Percentiles rank a stretch among this genome's conserved stretches.
Conservation (phyloP, 352 stramenopile species). For the Globisporangium orthogonon region DNA sequence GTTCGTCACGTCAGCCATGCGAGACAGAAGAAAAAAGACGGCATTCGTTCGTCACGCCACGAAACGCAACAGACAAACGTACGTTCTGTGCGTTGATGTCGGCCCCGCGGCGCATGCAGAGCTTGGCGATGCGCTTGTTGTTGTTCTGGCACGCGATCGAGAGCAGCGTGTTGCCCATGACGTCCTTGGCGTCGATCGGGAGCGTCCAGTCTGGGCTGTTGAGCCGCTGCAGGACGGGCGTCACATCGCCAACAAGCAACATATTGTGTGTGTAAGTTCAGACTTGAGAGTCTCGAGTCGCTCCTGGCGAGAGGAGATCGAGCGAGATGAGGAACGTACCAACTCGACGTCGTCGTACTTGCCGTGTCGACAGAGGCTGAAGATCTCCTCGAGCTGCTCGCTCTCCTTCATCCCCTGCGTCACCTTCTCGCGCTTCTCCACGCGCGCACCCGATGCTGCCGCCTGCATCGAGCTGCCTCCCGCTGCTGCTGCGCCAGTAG, state of each 20-base stretch:
- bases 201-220: slow-evolving; percentile 89
- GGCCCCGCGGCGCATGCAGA: slow-evolving; percentile 88
- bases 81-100: slow-evolving; percentile 93
- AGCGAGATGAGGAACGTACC: slow-evolving; percentile 18
- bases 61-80: slow-evolving; percentile 8
- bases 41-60: background rate
- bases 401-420: slow-evolving; percentile 79
- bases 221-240: slow-evolving; percentile 42
- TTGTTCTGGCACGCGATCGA: slow-evolving; percentile 94
- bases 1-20: no score
- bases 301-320: background rate
- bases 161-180: slow-evolving; percentile 90
- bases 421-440: slow-evolving; percentile 65
- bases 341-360: slow-evolving; percentile 87
- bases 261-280: slow-evolving; percentile 2
- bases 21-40: no score
- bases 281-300: slow-evolving; percentile 9
- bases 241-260: background rate
- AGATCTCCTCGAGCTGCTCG: slow-evolving; percentile 87
- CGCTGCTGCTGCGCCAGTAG: background rate
- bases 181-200: slow-evolving; percentile 90
- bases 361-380: slow-evolving; percentile 86
- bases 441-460: slow-evolving; percentile 13
- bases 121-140: slow-evolving; percentile 94
- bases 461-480: slow-evolving; percentile 3